Base-by-base conservation (phyloP, 441 rosid genomes). In the Cnidoscolus chayamansa region DNA sequence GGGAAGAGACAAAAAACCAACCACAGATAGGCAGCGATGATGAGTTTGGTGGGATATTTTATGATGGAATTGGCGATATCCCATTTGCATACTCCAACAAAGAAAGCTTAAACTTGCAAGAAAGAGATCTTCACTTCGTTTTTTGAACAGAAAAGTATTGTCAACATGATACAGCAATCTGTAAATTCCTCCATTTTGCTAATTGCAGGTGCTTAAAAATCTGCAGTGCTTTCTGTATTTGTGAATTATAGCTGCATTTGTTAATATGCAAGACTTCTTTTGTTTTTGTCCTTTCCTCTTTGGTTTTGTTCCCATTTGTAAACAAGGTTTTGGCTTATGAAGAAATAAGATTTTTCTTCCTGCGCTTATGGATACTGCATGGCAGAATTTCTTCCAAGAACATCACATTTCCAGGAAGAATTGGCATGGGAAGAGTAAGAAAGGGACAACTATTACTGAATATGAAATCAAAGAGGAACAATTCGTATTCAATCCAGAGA, bases 11-110 rank as follows among this genome's bases (percentile, higher is more conserved):
- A 10, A 81, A 78, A 74, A 75, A 78, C 71, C 81, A 65, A 60
- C 72, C 67, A 10, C 75, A 56, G 17, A 19, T 25, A 47, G 69
- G 74, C 54, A 59, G 55, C n/a, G 81, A 81, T 20, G 87, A 87
- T 37, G 87, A 84, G 54, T 79, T 70, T 12, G 72, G 76, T 2
- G 74, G 76, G 70, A 56, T 85, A 3, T 81, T 82, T 68, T 81
- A 78, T 32, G 76, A 78, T 4, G 85, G 74, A 60, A 75, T 78
- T 20, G 78, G 59, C 13, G 83, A 82, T 11, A 45, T 85, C 50
- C 81, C 83, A 43, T 80, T 80, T 65, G 61, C 71, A 60, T 78
- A 43, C 76, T 71, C 84, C 48, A 64, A 51, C 50, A 56, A 72
- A 71, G 76, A 80, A 32, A 59, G 72, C 65, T n/a, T 72, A 40